These are phyloP conservation scores for Blastomyces parvus DNA, from an alignment of 2,329 filamentous ascomycete genomes.

Conservation along the genomic window DNA sequence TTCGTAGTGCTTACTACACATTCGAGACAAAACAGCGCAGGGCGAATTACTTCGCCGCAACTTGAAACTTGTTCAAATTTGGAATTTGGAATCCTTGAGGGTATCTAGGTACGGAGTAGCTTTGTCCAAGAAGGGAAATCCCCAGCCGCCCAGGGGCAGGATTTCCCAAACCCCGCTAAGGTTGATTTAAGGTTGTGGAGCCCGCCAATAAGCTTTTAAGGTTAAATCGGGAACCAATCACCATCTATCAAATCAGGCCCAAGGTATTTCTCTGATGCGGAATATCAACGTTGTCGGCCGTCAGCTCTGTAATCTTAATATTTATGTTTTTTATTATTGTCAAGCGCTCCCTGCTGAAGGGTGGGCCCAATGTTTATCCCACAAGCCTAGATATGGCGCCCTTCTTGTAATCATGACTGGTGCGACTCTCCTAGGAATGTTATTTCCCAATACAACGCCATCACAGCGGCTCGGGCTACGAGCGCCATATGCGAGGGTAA, in stretches of 20 bases:
- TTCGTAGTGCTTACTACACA: constrained; percentile 12
- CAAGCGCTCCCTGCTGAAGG: background rate
- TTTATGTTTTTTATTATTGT: background rate
- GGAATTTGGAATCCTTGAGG: no score
- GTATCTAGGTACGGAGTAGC: no score
- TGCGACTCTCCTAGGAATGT: background rate
- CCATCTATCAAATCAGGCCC: background rate
- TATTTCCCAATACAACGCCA: background rate
- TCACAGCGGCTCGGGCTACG: no score
- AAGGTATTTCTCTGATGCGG: background rate
- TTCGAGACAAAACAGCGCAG: constrained; percentile 12
- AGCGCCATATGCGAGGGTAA: no score
- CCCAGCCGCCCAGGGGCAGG: background rate
- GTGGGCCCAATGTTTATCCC: background rate
- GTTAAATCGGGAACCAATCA: background rate
- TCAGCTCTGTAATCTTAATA: background rate
- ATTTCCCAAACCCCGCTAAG: background rate
- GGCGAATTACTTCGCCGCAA: no score
- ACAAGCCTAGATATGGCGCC: background rate
- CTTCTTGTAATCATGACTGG: background rate
- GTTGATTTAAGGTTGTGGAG: background rate
- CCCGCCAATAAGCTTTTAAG: background rate
- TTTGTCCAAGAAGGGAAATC: background rate
- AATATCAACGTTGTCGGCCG: background rate
- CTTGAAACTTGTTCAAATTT: no score